phyloP scores from a whole-genome alignment of 305 asterid genomes.

The Galium porrigens region DNA sequence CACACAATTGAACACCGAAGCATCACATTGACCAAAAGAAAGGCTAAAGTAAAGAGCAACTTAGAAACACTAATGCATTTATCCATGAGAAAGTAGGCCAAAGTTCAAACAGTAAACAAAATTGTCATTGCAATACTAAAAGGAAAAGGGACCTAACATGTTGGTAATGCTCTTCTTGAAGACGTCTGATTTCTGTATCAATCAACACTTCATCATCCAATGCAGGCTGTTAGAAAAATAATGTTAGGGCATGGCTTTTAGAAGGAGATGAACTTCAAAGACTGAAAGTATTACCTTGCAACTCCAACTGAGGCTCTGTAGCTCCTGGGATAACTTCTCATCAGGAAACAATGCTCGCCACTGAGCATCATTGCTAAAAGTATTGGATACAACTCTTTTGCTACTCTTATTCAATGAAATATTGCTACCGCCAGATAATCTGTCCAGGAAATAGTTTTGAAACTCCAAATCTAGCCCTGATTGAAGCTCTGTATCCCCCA shows the following conservation, averaged over 20 bases:
- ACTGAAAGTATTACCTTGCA: no score
- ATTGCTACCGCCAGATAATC: not conserved
- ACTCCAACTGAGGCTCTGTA: no score
- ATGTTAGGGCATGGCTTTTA: no score
- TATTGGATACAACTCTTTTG: not conserved
- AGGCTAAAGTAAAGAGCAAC: not conserved
- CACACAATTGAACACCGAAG: not conserved
- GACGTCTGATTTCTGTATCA: conserved; percentile 14
- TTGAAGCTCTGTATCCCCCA: conserved; percentile 1
- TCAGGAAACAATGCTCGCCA: not conserved
- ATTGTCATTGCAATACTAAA: not conserved
- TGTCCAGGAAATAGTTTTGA: not conserved
- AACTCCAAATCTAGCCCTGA: conserved; percentile 4
- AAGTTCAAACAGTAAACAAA: not conserved
- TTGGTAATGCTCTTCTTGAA: conserved; percentile 6
- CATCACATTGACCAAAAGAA: not conserved
- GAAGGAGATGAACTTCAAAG: no score
- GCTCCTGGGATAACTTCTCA: no score
- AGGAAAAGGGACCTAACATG: conserved; percentile 9
- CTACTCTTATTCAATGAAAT: not conserved
- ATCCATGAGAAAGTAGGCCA: not conserved
- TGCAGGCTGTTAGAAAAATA: no score
- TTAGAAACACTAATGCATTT: not conserved
- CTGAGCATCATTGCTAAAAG: not conserved
- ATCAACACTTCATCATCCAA: not conserved